Base-by-base conservation (phyloP, 1,284 basidiomycete genomes). In the Puccinia sorghi region DNA sequence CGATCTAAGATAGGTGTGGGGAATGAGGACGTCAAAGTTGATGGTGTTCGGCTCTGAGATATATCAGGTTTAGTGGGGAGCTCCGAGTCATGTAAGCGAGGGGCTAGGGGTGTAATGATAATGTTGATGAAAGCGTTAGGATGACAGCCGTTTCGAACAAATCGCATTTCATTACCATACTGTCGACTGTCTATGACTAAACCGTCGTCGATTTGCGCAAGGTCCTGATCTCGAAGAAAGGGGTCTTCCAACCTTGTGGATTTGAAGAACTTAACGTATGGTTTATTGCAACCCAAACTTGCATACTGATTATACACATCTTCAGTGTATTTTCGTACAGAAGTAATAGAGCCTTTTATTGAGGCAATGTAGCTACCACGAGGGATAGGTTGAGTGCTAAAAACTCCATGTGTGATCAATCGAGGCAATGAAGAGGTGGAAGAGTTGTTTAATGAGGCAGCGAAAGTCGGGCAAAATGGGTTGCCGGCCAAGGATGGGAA, bases 71-170 rank as follows among this genome's bases (percentile, higher is more conserved):
- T 37, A 48, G 32, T n/a, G 13, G 72, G 8, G n/a, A 25, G n/a
- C 25, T 48, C 57, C 5, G 46, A 20, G 43, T 73, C 41, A 8
- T 25, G 54, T 12, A 41, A 41, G 57, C 37, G 32, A 50, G 76
- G 67, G 22, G 57, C 50, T 43, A 59, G 76, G 9, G 76, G 76
- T 11, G 56, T 78, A 25, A 78, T 59, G 43, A 94, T 87, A 0
- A 93, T 93, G 0, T 92, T 86, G 13, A 97, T 84, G 3, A 95
- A 91, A 0, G 91, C 93, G 82, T 97, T 97, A 9, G 94, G 94
- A 81, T 91, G 88, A 84, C 95, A 98, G 0, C 93, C 93, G 75
- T 88, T 91, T 61, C 95, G 86, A 0, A 91, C 90, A 84, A 92
- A 97, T 20, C 93, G 87, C 0, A 88, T 88, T 79, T 91, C 88